Percentiles rank a stretch among this genome's conserved stretches.
Evolutionary conservation across 192 early-diverging fungal genomes (phyloP).

Genomic region (Lunasporangiospora selenospora): DNA sequence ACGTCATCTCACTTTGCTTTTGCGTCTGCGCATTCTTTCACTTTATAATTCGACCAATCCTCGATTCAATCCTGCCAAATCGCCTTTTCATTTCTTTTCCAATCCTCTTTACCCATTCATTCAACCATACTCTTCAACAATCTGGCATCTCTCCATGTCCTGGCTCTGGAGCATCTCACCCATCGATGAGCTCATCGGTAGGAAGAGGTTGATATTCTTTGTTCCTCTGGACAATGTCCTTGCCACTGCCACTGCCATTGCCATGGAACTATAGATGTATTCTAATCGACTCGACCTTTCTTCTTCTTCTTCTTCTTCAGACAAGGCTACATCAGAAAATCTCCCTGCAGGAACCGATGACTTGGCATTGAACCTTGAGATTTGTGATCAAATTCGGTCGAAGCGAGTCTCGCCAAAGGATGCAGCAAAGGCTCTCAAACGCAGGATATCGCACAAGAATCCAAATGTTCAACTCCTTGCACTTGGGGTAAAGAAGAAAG

Average conservation of each 20-base stretch:
- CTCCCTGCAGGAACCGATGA: conserved; percentile 83
- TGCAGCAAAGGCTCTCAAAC: conserved; percentile 72
- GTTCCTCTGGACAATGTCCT: neutral
- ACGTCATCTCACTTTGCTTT: too few relatives aligned
- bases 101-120: too few relatives aligned
- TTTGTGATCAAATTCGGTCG: conserved; percentile 87
- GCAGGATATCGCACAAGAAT: conserved; percentile 79
- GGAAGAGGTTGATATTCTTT: neutral
- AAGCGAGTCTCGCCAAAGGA: conserved; percentile 75
- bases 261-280: neutral
- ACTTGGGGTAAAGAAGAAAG: conserved; percentile 74
- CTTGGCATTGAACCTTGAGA: conserved; percentile 77
- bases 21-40: neutral
- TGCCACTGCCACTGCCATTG: neutral
- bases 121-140: too few relatives aligned
- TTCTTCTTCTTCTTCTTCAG: conserved; percentile 19
- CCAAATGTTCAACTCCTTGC: conserved; percentile 91
- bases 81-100: too few relatives aligned
- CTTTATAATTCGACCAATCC: too few relatives aligned
- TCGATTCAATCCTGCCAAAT: too few relatives aligned
- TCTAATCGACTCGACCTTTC: neutral
- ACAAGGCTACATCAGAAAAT: conserved; percentile 84
- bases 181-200: conserved; percentile 55
- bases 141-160: too few relatives aligned
- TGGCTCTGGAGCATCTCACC: conserved; percentile 37